Percentiles rank a stretch among this genome's conserved stretches.
phyloP scores from a whole-genome alignment of 2,329 filamentous ascomycete species.

The Aspergillus intermedius region DNA sequence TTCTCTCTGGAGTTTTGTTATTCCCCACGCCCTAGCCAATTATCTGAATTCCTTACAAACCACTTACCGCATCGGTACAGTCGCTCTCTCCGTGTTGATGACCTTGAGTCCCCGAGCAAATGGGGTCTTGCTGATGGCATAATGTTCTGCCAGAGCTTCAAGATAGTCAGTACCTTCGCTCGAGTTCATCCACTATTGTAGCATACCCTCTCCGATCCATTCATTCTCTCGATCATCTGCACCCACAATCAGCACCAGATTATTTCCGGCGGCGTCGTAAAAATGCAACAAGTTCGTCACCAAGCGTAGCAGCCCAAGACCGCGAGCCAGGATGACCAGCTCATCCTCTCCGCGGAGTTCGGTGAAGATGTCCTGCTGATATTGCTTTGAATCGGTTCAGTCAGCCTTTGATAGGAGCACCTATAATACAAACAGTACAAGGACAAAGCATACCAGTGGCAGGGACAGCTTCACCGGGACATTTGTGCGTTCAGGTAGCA shows the following conservation, averaged over 20 bases:
- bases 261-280: slow-evolving; percentile 93
- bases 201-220: slow-evolving; percentile 76
- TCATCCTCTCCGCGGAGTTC: slow-evolving; percentile 87
- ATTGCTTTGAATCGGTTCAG: slow-evolving; percentile 50
- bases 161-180: slow-evolving; percentile 7
- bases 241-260: slow-evolving; percentile 79
- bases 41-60: not conserved
- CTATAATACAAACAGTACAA: not conserved
- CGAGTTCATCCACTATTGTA: not conserved
- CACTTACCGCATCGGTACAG: slow-evolving; percentile 60
- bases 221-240: slow-evolving; percentile 90
- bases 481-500: slow-evolving; percentile 38
- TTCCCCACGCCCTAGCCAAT: slow-evolving; percentile 1
- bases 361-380: slow-evolving; percentile 92
- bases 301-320: slow-evolving; percentile 83
- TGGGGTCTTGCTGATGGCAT: slow-evolving; percentile 75
- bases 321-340: slow-evolving; percentile 83
- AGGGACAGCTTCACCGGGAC: slow-evolving; percentile 57
- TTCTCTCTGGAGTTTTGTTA: slow-evolving; percentile 58
- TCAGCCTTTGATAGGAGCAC: slow-evolving; percentile 6
- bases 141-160: slow-evolving; percentile 80
- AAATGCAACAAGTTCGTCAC: slow-evolving; percentile 95
- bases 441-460: slow-evolving; percentile 44
- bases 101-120: slow-evolving; percentile 79
- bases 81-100: slow-evolving; percentile 92